Conservation (phyloP, 192 early-diverging fungal genomes). For the Obelidium mucronatum region DNA sequence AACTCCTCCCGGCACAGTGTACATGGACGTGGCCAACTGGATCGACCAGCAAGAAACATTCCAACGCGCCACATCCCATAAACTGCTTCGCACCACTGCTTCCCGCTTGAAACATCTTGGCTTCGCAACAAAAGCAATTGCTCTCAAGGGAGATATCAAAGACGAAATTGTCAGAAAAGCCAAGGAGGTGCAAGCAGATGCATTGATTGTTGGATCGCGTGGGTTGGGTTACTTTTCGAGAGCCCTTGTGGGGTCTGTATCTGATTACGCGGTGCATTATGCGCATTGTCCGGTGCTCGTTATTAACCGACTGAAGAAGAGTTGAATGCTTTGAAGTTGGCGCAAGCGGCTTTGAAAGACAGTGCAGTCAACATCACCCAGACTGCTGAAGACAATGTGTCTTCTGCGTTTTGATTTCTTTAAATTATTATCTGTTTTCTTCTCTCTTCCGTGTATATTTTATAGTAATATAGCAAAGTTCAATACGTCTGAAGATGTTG, state of each 20-base stretch:
- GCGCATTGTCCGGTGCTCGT: conserved; percentile 38
- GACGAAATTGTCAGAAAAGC: conserved; percentile 47
- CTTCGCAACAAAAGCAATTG: conserved; percentile 41
- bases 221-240: conserved; percentile 23
- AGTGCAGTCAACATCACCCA: not conserved
- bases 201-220: conserved; percentile 28
- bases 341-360: not conserved
- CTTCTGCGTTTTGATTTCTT: too few relatives aligned
- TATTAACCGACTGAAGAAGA: conserved; percentile 15
- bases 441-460: too few relatives aligned
- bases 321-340: not conserved
- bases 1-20: conserved; percentile 14
- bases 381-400: not conserved
- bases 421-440: too few relatives aligned
- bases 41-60: conserved; percentile 25
- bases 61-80: conserved; percentile 26
- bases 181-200: conserved; percentile 38
- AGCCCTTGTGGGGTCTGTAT: conserved; percentile 32
- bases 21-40: conserved; percentile 23
- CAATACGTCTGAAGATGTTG: too few relatives aligned
- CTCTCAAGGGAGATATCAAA: conserved; percentile 55
- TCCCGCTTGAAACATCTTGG: not conserved
- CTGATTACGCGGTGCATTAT: conserved; percentile 37
- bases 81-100: conserved; percentile 10
- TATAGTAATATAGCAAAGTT: too few relatives aligned